Base-by-base conservation (phyloP, 2,329 filamentous ascomycete genomes). In the Arthrobotrys conoides region DNA sequence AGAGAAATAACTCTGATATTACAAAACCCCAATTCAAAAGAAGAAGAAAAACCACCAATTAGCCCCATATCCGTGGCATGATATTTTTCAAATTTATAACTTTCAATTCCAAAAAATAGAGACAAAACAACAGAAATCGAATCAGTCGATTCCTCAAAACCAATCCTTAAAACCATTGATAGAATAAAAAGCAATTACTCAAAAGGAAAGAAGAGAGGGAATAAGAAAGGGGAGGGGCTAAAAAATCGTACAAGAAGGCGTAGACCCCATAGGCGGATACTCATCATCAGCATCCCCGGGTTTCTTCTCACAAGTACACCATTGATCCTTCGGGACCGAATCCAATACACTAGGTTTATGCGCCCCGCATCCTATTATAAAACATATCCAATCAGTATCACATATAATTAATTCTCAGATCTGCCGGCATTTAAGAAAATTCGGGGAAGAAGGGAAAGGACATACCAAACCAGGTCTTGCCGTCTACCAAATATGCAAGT, bases 391-490 rank as follows among this genome's bases (percentile, higher is more conserved):
- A 51, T 51, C 38, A 49, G 65, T 3, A 20, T 3, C 48, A 51
- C 48, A 27, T 3, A 27, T 5, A n/a, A n/a, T n/a, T n/a, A n/a
- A n/a, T n/a, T n/a, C n/a, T n/a, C n/a, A n/a, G n/a, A 20, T 8
- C 44, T 46, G 5, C 44, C n/a, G 6, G 44, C n/a, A 16, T 20
- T 16, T 18, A 16, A 20, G n/a, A 6, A 16, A 18, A 22, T 49
- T 1, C 8, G n/a, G 18, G 20, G 5, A 51, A 10, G 46, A 9
- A 24, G 20, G 44, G 44, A 6, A 20, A 20, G 2, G 27, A 49
- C 73, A 10, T 71, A 77, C 73, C 73, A 27, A 61, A 71, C 73
- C 73, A 77, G 61, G 73, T 77, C 73, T 77, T 77, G 73, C 73
- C 73, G 20, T 77, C 73, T 77, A 24, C 22, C 6, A 3, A n/a